phyloP scores from a whole-genome alignment of 2,329 filamentous ascomycete species.

The Pseudocercospora vitis region DNA sequence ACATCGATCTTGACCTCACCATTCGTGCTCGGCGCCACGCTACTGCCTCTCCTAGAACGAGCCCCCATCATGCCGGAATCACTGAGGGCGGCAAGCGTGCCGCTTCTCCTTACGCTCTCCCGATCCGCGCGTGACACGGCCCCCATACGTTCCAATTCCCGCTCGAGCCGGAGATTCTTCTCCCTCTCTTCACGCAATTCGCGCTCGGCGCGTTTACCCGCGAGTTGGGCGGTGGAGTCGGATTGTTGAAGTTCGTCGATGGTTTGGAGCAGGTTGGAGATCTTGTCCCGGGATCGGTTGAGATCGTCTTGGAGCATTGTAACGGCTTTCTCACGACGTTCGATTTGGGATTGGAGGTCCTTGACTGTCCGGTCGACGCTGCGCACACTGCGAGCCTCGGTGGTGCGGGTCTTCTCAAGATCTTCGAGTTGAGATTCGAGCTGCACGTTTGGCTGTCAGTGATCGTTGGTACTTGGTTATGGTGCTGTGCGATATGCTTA shows the following conservation, averaged over 20 bases:
- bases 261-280: slow-evolving; percentile 81
- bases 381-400: slow-evolving; percentile 82
- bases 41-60: slow-evolving; percentile 44
- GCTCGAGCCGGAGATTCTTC: slow-evolving; percentile 75
- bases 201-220: slow-evolving; percentile 80
- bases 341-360: slow-evolving; percentile 87
- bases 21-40: slow-evolving; percentile 37
- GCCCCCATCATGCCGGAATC: slow-evolving; percentile 42
- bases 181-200: slow-evolving; percentile 88
- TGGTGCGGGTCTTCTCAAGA: slow-evolving; percentile 74
- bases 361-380: slow-evolving; percentile 93
- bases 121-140: slow-evolving; percentile 74
- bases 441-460: slow-evolving; percentile 26
- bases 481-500: slow-evolving; percentile 48
- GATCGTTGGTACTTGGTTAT: slow-evolving; percentile 30
- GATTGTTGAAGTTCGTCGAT: slow-evolving; percentile 92
- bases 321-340: slow-evolving; percentile 82
- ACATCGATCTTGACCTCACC: slow-evolving; percentile 40
- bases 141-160: slow-evolving; percentile 66
- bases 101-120: slow-evolving; percentile 37
- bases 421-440: slow-evolving; percentile 70
- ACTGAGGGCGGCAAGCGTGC: slow-evolving; percentile 41
- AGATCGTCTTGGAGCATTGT: slow-evolving; percentile 84
- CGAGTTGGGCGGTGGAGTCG: slow-evolving; percentile 78
- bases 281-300: slow-evolving; percentile 80